Evolutionary conservation across 768 basidiomycete genomes (phyloP).

Genomic region (Fomitopsis pulvina): DNA sequence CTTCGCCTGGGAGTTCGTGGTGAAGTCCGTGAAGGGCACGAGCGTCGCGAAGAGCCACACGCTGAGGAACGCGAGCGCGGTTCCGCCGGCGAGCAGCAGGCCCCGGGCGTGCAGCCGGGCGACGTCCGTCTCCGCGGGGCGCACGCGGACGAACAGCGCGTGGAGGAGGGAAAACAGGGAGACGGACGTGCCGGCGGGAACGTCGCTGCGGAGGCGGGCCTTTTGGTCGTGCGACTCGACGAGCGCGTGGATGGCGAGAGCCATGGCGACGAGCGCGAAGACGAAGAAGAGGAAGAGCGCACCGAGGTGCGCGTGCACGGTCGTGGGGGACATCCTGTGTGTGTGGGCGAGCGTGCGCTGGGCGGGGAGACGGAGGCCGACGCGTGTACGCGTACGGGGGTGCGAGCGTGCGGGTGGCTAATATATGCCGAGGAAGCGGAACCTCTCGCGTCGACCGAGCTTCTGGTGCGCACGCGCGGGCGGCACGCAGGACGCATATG

Average conservation of each 20-base stretch:
- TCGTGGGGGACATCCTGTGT: slow-evolving; percentile 6
- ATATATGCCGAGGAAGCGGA: neutral
- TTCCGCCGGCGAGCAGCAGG: slow-evolving; percentile 28
- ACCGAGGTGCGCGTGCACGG: slow-evolving; percentile 17
- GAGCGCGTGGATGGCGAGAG: slow-evolving; percentile 27
- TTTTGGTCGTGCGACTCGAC: slow-evolving; percentile 34
- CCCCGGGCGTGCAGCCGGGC: slow-evolving; percentile 18
- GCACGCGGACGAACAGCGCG: slow-evolving; percentile 25
- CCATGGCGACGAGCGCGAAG: slow-evolving; percentile 24
- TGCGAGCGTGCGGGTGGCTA: neutral
- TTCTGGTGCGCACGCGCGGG: no score
- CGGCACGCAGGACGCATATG: no score
- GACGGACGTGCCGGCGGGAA: slow-evolving; percentile 28
- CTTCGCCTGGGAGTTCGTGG: slow-evolving; percentile 36
- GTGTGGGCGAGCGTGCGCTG: neutral
- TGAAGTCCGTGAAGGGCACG: slow-evolving; percentile 41
- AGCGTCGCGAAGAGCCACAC: slow-evolving; percentile 43
- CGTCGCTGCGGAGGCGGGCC: slow-evolving; percentile 22
- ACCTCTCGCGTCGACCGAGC: neutral
- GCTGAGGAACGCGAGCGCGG: slow-evolving; percentile 34
- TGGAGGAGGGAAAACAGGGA: slow-evolving; percentile 21
- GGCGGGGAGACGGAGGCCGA: neutral
- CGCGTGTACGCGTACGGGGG: no score
- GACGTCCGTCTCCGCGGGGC: slow-evolving; percentile 13
- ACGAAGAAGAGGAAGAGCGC: slow-evolving; percentile 24